Evolutionary conservation across 345 rosid species (phyloP).

Genomic region (Rhizophora mangle): DNA sequence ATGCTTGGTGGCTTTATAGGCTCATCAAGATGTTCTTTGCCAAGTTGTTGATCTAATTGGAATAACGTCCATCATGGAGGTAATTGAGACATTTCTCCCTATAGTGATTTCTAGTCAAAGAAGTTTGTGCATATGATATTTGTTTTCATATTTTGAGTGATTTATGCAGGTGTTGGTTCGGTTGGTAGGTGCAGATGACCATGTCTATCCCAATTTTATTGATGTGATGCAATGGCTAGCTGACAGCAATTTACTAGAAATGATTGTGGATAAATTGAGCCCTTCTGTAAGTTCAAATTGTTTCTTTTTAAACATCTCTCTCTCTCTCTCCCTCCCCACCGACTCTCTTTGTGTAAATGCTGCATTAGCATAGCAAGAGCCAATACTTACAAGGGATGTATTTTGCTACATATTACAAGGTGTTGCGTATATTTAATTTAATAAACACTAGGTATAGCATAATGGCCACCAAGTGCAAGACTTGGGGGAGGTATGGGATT

Average conservation of each 20-base stretch:
- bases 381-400: too few relatives aligned
- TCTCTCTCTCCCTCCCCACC: background rate
- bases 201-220: slow-evolving; percentile 86
- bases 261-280: slow-evolving; percentile 90
- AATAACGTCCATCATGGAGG: slow-evolving; percentile 99
- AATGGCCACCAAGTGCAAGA: too few relatives aligned
- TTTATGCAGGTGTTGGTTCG: slow-evolving; percentile 81
- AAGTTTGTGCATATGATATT: background rate
- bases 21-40: slow-evolving; percentile 77
- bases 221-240: slow-evolving; percentile 99
- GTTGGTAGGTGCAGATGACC: slow-evolving; percentile 95
- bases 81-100: slow-evolving; percentile 22
- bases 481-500: too few relatives aligned
- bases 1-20: slow-evolving; percentile 38
- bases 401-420: too few relatives aligned
- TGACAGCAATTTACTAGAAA: slow-evolving; percentile 80
- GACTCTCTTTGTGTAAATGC: background rate
- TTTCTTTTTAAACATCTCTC: background rate
- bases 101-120: slow-evolving; percentile 9
- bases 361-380: background rate
- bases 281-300: slow-evolving; percentile 62
- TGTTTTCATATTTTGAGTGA: slow-evolving; percentile 9
- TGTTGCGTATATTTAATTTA: too few relatives aligned
- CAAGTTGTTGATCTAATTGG: slow-evolving; percentile 96
- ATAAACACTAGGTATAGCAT: too few relatives aligned